Conservation (phyloP, 805 yeast species). For the Saccharomycopsis guyanensis region DNA sequence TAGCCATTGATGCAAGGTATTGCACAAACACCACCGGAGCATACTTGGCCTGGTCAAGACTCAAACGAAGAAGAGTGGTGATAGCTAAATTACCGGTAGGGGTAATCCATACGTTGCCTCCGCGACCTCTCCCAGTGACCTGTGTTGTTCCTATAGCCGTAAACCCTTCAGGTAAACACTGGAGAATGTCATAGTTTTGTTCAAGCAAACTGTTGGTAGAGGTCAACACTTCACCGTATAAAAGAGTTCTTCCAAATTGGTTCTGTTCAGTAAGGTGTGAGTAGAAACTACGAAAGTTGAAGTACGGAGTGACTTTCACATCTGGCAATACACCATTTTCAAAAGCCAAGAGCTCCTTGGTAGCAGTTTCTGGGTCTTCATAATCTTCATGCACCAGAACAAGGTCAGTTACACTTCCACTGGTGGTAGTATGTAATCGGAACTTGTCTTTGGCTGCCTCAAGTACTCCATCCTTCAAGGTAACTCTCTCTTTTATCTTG, state of each 20-base stretch:
- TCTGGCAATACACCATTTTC: constrained; percentile 39
- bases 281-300: constrained; percentile 55
- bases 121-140: constrained; percentile 87
- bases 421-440: constrained; percentile 17
- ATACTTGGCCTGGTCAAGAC: constrained; percentile 36
- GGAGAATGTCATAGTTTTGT: constrained; percentile 52
- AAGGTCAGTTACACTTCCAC: constrained; percentile 19
- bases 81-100: constrained; percentile 88
- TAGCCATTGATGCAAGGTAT: constrained; percentile 75
- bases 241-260: constrained; percentile 52
- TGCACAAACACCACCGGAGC: constrained; percentile 77
- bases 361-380: constrained; percentile 48
- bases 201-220: constrained; percentile 81
- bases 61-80: constrained; percentile 60
- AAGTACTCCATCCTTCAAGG: constrained; percentile 30
- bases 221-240: constrained; percentile 85
- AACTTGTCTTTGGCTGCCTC: constrained; percentile 28
- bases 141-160: constrained; percentile 73
- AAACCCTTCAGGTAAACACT: constrained; percentile 58
- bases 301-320: constrained; percentile 57
- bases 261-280: constrained; percentile 30
- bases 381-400: constrained; percentile 28
- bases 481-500: constrained; percentile 28
- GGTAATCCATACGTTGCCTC: constrained; percentile 91
- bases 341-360: constrained; percentile 49